Evolutionary conservation across 129 eudicot species (phyloP).

Genomic region (Chrysanthemum makinoi): DNA sequence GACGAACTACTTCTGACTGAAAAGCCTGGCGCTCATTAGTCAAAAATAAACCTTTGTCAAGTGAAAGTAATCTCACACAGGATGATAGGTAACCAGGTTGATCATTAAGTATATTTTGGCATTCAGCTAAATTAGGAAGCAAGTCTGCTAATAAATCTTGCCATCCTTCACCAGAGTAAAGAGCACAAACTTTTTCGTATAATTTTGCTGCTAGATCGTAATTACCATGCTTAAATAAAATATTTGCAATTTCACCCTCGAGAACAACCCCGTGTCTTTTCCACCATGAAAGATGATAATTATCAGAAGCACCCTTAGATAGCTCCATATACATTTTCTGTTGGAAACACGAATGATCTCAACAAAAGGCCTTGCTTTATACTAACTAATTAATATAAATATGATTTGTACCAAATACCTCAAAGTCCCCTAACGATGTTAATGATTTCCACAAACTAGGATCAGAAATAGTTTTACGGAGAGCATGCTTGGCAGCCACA

Average conservation of each 20-base stretch:
- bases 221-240: conserved; percentile 66
- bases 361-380: background rate
- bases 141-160: conserved; percentile 89
- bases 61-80: conserved; percentile 86
- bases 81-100: conserved; percentile 89
- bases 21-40: conserved; percentile 79
- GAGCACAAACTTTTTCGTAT: conserved; percentile 92
- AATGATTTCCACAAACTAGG: conserved; percentile 67
- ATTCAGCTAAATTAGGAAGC: conserved; percentile 92
- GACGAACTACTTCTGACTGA: conserved; percentile 84
- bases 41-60: conserved; percentile 77
- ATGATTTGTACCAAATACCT: conserved; percentile 42
- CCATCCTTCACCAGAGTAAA: conserved; percentile 97
- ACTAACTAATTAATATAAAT: background rate
- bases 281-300: conserved; percentile 95
- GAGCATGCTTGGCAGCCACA: conserved; percentile 94
- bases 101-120: conserved; percentile 87
- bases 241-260: conserved; percentile 93
- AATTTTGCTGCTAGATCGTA: conserved; percentile 79
- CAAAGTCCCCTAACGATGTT: conserved; percentile 75
- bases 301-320: conserved; percentile 88
- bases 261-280: conserved; percentile 94
- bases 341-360: conserved; percentile 12
- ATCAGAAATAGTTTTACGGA: conserved; percentile 65
- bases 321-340: conserved; percentile 84